Percentiles rank a stretch among this genome's conserved stretches.
Evolutionary conservation across 179 eudicot genomes (phyloP).

Genomic region (Spergularia azorica): DNA sequence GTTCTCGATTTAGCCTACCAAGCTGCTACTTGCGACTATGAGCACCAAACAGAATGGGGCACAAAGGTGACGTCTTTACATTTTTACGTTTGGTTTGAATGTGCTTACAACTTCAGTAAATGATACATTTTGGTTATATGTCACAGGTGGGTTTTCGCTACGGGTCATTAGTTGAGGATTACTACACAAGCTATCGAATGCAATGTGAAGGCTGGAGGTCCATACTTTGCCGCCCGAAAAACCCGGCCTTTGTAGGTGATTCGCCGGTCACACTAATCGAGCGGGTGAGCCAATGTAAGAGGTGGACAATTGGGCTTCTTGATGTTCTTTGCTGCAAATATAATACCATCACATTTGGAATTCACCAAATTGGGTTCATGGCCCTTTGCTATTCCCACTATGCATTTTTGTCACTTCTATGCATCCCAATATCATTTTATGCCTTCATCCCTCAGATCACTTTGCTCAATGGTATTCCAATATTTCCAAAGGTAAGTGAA

Average conservation of each 20-base stretch:
- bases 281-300: conserved; percentile 48
- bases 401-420: conserved; percentile 48
- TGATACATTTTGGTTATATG: background rate
- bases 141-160: conserved; percentile 67
- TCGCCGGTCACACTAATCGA: conserved; percentile 56
- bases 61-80: conserved; percentile 39
- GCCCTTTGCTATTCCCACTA: conserved; percentile 46
- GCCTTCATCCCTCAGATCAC: conserved; percentile 72
- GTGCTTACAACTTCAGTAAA: too few relatives aligned
- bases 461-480: conserved; percentile 51
- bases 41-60: conserved; percentile 60
- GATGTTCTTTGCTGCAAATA: conserved; percentile 43
- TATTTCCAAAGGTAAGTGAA: conserved; percentile 60
- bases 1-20: conserved; percentile 42
- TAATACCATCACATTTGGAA: conserved; percentile 33
- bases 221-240: conserved; percentile 52
- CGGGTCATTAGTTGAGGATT: conserved; percentile 80
- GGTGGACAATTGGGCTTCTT: conserved; percentile 71
- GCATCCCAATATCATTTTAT: conserved; percentile 59
- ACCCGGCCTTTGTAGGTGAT: conserved; percentile 66
- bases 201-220: conserved; percentile 81
- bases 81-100: too few relatives aligned
- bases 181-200: conserved; percentile 52
- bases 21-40: conserved; percentile 57
- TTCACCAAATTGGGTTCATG: conserved; percentile 46